A percentile compares a stretch with the other conserved stretches of the same genome.
Conservation (phyloP, 116 monocot species). For the Papilionanthe hybrid region DNA sequence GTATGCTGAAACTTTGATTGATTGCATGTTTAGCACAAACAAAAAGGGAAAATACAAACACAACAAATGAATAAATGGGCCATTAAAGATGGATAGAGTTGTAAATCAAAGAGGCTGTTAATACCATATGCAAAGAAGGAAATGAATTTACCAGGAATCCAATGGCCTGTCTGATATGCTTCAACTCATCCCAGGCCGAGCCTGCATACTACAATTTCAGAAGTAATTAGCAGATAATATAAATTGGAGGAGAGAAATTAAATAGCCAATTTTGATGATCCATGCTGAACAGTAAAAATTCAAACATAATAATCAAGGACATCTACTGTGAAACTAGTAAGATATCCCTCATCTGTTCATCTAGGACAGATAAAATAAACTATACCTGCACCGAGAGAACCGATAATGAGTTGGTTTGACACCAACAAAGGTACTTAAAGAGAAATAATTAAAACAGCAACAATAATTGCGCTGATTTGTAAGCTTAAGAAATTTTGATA, state of each 20-base stretch:
- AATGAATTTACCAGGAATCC: conserved; percentile 73
- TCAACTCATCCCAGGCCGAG: conserved; percentile 91
- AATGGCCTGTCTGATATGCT: conserved; percentile 94
- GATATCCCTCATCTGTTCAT: neutral
- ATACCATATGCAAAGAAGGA: neutral
- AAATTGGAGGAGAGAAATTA: neutral
- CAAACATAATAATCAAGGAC: neutral
- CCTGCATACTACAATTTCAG: conserved; percentile 76
- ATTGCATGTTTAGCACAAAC: neutral
- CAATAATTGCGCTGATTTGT: neutral
- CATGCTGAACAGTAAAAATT: neutral
- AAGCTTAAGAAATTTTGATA: neutral
- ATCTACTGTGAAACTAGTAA: neutral
- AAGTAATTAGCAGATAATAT: neutral
- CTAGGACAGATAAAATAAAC: neutral
- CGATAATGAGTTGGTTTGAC: neutral
- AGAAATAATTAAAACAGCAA: neutral
- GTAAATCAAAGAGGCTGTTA: neutral
- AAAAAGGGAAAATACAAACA: neutral
- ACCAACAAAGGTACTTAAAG: neutral
- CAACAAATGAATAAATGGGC: neutral
- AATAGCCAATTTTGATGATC: neutral
- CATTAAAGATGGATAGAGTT: neutral
- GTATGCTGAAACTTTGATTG: neutral
- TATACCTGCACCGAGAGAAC: neutral